phyloP scores from a whole-genome alignment of 1,284 basidiomycete species.

The Laetiporus sulphureus region DNA sequence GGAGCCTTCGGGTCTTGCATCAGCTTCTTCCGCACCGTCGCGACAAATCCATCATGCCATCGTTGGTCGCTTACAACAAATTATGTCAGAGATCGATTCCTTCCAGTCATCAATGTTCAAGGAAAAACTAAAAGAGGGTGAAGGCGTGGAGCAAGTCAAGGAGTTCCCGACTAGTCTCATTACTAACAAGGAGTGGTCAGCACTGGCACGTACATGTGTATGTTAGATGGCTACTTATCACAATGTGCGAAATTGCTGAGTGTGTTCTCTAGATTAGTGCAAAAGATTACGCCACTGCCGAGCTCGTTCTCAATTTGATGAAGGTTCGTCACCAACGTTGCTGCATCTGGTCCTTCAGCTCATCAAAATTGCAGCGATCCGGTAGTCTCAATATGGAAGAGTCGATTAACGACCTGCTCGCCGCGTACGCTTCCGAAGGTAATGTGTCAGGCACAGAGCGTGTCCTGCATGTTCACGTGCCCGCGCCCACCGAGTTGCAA shows the following conservation, averaged over 20 bases:
- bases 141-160: not conserved
- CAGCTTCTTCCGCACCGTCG: slow-evolving; percentile 1
- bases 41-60: slow-evolving; percentile 5
- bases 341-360: not conserved
- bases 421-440: slow-evolving; percentile 41
- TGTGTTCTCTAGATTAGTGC: slow-evolving; percentile 29
- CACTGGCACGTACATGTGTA: slow-evolving; percentile 36
- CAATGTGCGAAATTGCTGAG: too few relatives aligned
- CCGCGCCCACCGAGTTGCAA: slow-evolving; percentile 43
- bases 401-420: slow-evolving; percentile 39
- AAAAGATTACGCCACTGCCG: slow-evolving; percentile 28
- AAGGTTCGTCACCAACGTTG: slow-evolving; percentile 42
- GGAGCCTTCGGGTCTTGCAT: slow-evolving; percentile 7
- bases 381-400: slow-evolving; percentile 33
- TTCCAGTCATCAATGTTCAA: too few relatives aligned
- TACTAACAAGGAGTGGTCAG: slow-evolving; percentile 42
- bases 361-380: slow-evolving; percentile 27
- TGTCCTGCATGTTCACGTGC: slow-evolving; percentile 32
- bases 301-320: slow-evolving; percentile 35
- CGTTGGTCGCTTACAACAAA: slow-evolving; percentile 13
- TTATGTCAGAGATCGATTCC: slow-evolving; percentile 10
- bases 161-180: slow-evolving; percentile 34
- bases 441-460: slow-evolving; percentile 40
- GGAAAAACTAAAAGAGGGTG: not conserved
- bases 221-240: slow-evolving; percentile 9